Conservation (phyloP, 208 protist species). For the Histomonas meleagridis region DNA sequence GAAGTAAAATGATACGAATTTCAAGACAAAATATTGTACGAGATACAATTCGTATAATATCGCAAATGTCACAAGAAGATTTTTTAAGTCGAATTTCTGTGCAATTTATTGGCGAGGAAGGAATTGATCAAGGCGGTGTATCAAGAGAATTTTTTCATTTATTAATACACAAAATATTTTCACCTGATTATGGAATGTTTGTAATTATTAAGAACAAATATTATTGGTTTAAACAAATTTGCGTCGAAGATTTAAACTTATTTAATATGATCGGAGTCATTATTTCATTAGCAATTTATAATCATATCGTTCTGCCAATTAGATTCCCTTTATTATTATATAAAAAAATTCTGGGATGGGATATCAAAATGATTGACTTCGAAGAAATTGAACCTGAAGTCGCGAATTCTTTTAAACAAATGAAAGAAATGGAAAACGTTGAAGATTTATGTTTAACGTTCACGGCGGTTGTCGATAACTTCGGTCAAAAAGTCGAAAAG, state of each 20-base stretch:
- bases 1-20: no score
- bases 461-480: slow-evolving; percentile 35
- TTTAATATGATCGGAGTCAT: slow-evolving; percentile 45
- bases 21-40: no score
- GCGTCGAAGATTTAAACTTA: slow-evolving; percentile 41
- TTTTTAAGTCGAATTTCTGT: background rate
- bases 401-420: background rate
- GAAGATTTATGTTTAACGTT: background rate
- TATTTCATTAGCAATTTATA: slow-evolving; percentile 75
- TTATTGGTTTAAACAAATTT: slow-evolving; percentile 67
- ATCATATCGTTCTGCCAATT: slow-evolving; percentile 72
- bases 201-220: background rate
- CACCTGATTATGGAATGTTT: slow-evolving; percentile 73
- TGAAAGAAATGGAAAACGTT: slow-evolving; percentile 26
- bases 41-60: no score
- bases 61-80: no score
- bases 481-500: background rate
- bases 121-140: slow-evolving; percentile 77
- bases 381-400: slow-evolving; percentile 44
- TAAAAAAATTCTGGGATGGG: slow-evolving; percentile 40
- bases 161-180: slow-evolving; percentile 67
- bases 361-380: slow-evolving; percentile 39
- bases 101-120: slow-evolving; percentile 70
- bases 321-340: slow-evolving; percentile 61
- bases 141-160: slow-evolving; percentile 86